These are phyloP conservation scores for Pestalotiopsis sp. DNA, from an alignment of 2,329 filamentous ascomycete genomes.

Conservation along the genomic window DNA sequence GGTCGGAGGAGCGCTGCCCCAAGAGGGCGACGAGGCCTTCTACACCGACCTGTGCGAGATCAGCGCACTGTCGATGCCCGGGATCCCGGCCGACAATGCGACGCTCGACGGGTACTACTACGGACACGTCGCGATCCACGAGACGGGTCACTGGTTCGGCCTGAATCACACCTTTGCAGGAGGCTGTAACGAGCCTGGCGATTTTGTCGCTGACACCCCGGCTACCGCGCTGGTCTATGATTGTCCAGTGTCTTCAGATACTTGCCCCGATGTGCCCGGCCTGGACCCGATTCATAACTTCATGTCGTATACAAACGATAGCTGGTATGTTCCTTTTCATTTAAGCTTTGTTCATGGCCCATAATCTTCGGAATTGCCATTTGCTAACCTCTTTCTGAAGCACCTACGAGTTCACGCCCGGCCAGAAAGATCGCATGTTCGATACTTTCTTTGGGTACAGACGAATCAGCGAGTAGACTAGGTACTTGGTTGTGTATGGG, in stretches of 20 bases:
- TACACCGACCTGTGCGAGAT: conserved; percentile 29
- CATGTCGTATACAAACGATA: conserved; percentile 41
- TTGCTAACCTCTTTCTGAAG: conserved; percentile 26
- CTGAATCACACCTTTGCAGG: conserved; percentile 48
- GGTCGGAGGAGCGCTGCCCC: background rate
- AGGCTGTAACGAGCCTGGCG: conserved; percentile 38
- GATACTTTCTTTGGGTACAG: background rate
- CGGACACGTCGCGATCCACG: conserved; percentile 41
- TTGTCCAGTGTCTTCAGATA: conserved; percentile 37
- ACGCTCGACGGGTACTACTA: conserved; percentile 22
- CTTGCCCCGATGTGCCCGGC: conserved; percentile 31
- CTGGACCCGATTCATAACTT: conserved; percentile 38
- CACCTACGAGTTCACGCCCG: conserved; percentile 36
- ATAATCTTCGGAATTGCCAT: background rate
- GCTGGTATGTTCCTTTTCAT: background rate
- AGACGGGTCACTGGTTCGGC: conserved; percentile 47
- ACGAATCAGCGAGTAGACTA: background rate
- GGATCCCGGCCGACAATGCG: conserved; percentile 21
- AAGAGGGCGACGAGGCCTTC: background rate
- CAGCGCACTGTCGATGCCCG: conserved; percentile 31
- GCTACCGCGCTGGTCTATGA: conserved; percentile 28
- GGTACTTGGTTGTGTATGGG: too few relatives aligned
- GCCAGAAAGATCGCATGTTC: conserved; percentile 26
- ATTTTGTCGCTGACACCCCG: conserved; percentile 42
- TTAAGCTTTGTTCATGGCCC: background rate